Conservation (phyloP, 805 yeast genomes). For the Starmerella stellata region DNA sequence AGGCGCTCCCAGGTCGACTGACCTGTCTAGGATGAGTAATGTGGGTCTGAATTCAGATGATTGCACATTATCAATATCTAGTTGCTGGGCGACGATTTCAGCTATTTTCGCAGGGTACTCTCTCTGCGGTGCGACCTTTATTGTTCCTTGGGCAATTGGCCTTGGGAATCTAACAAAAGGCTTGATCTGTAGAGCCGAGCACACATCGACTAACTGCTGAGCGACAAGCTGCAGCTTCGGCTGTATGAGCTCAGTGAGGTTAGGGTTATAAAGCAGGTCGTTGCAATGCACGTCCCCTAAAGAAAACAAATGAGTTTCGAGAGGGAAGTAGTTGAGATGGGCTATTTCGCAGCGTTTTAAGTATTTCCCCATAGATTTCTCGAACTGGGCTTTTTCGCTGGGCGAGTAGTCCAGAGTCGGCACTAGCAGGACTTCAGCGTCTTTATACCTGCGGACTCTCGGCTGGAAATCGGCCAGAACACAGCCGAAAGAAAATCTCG, state of each 20-base stretch:
- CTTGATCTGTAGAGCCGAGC: slow-evolving; percentile 69
- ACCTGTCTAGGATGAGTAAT: slow-evolving; percentile 61
- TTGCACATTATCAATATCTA: slow-evolving; percentile 41
- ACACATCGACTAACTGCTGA: slow-evolving; percentile 45
- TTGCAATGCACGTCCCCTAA: slow-evolving; percentile 42
- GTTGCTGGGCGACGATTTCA: not conserved
- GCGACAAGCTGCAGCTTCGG: slow-evolving; percentile 41
- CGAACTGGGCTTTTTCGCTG: slow-evolving; percentile 15
- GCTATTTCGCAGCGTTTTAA: slow-evolving; percentile 21
- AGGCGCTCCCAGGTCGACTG: slow-evolving; percentile 69
- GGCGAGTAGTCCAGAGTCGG: slow-evolving; percentile 25
- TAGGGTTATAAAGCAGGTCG: slow-evolving; percentile 56
- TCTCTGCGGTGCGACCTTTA: slow-evolving; percentile 32
- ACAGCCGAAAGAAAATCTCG: slow-evolving; percentile 52
- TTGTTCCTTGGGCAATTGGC: slow-evolving; percentile 1
- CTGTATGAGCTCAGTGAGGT: slow-evolving; percentile 24
- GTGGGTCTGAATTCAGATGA: slow-evolving; percentile 33
- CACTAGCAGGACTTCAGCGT: slow-evolving; percentile 53
- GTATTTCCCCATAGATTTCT: slow-evolving; percentile 11
- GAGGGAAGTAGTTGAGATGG: slow-evolving; percentile 39
- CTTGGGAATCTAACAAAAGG: slow-evolving; percentile 64
- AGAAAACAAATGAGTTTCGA: slow-evolving; percentile 56
- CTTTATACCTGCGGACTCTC: slow-evolving; percentile 52
- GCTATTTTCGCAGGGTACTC: slow-evolving; percentile 32
- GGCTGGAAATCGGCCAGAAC: slow-evolving; percentile 53